phyloP scores from a whole-genome alignment of 148 eudicot genomes.

The Drosera capensis region DNA sequence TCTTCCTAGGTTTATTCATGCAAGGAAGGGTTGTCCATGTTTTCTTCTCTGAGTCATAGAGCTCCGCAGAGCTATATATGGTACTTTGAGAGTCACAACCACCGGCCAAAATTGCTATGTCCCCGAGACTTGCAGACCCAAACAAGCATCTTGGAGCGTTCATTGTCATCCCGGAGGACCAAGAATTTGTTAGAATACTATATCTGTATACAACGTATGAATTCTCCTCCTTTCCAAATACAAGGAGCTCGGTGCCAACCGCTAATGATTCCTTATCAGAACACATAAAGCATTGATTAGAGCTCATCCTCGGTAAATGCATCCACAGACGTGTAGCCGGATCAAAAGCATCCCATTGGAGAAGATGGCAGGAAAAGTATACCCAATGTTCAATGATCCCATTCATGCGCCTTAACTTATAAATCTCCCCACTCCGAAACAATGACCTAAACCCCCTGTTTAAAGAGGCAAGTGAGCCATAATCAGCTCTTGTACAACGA shows the following conservation, averaged over 20 bases:
- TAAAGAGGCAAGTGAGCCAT: conserved; percentile 8
- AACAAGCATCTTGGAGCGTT: conserved; percentile 56
- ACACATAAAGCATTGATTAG: conserved; percentile 15
- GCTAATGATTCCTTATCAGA: conserved; percentile 60
- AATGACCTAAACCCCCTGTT: conserved; percentile 7
- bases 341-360: conserved; percentile 29
- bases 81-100: conserved; percentile 29
- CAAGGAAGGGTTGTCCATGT: conserved; percentile 18
- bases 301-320: conserved; percentile 10
- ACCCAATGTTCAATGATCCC: conserved; percentile 12
- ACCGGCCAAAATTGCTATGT: conserved; percentile 52
- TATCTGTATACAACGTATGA: conserved; percentile 53
- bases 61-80: conserved; percentile 15
- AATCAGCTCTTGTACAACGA: conserved; percentile 6
- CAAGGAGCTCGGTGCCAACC: conserved; percentile 65
- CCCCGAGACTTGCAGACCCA: conserved; percentile 55
- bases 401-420: conserved; percentile 23
- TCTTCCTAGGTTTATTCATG: conserved; percentile 21
- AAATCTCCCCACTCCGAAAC: conserved; percentile 22
- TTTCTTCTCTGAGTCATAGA: conserved; percentile 18
- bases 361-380: conserved; percentile 23
- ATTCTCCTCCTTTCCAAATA: conserved; percentile 38
- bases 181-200: conserved; percentile 31
- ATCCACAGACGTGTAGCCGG: conserved; percentile 13
- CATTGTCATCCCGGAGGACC: conserved; percentile 55